A percentile compares a stretch with the other conserved stretches of the same genome.
phyloP scores from a whole-genome alignment of 768 basidiomycete genomes.

The Hygrocybe coccinea region DNA sequence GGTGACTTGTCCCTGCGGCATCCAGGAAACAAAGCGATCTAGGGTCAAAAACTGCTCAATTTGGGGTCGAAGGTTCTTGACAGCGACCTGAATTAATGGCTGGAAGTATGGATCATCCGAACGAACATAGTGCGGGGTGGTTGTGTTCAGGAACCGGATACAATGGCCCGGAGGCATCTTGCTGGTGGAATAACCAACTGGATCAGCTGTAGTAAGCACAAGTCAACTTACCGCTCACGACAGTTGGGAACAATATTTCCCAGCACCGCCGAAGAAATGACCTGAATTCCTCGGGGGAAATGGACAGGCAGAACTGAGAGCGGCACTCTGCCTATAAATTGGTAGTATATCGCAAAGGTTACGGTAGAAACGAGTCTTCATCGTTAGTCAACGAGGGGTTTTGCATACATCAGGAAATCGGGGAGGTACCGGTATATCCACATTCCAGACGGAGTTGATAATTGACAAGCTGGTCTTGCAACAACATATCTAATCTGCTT shows the following conservation, averaged over 20 bases:
- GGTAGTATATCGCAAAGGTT: too few species aligned
- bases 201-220: neutral
- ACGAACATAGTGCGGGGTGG: neutral
- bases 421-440: too few species aligned
- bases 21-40: neutral
- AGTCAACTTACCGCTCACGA: neutral
- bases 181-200: neutral
- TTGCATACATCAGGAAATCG: too few species aligned
- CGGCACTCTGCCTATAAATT: too few species aligned
- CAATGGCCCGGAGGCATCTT: neutral
- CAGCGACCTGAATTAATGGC: neutral
- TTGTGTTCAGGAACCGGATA: neutral
- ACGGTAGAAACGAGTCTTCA: too few species aligned
- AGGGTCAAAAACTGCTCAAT: neutral
- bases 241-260: neutral
- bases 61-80: constrained; percentile 2
- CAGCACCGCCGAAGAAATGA: neutral
- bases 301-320: too few species aligned
- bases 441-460: too few species aligned
- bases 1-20: neutral
- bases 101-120: neutral
- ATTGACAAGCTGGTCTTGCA: too few species aligned
- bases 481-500: too few species aligned
- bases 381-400: neutral
- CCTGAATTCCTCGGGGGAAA: too few species aligned